Evolutionary conservation across 495 filamentous ascomycete species (phyloP), one percentile per base, ranked within the genome.

Genomic region (Podospora tetraspora): DNA sequence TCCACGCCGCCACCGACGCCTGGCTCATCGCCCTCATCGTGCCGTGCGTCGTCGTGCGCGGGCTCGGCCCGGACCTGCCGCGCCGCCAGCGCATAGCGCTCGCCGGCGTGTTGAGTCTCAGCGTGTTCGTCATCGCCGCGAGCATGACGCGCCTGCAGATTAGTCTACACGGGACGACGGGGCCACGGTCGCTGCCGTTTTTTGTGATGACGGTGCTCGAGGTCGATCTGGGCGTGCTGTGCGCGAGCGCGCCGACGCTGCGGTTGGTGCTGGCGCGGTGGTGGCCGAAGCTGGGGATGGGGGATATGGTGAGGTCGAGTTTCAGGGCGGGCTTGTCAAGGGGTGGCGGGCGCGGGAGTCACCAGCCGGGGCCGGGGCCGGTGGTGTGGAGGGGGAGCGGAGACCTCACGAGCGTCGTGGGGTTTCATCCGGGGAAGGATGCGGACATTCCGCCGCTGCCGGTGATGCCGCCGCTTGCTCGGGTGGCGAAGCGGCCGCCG

Each of bases 21-120:
- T 79, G 78, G 78, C 65, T 81, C 60, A 77, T 79, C 59, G 62
- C 67, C 12, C 72, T 81, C 57, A 72, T 79, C 57, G 66, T 80
- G 3, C 78, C 78, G 3, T 76, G 76, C 67, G 72, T 81, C 43
- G 63, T 73, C 43, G 43, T 52, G 43, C 43, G 43, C 43, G 43
- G 43, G 1, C 43, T 52, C 21, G 71, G 77, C 29, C 73, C 80
- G 62, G 73, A 74, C 30, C 71, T 81, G 0, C 74, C 76, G n/a
- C 57, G 61, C 43, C 74, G 77, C 1, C 77, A 78, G 68, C 76
- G 76, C 58, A 63, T 73, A 7, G 76, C 71, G 29, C 68, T 81
- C 10, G 76, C 71, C 0, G 73, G 75, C 19, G 79, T 80, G 37
- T 25, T 81, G 56, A 75, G 76, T 22, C 62, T 81, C 16, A 70